Percentiles rank a stretch among this genome's conserved stretches.
These are phyloP conservation scores for Saksenaea vasiformis DNA, from an alignment of 371 early-diverging fungal species.

Conservation along the genomic window DNA sequence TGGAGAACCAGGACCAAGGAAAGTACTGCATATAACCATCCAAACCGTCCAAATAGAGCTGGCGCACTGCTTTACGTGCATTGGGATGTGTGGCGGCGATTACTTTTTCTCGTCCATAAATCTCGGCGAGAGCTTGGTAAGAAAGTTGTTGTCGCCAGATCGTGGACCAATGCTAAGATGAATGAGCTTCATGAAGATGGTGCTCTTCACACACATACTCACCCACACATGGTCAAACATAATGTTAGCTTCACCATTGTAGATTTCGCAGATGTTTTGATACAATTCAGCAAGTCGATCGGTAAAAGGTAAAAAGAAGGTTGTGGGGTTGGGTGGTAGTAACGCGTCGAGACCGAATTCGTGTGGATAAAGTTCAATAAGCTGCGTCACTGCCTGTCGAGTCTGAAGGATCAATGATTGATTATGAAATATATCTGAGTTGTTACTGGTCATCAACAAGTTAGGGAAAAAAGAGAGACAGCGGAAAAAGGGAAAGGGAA, in stretches of 20 bases:
- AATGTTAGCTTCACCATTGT: constrained; percentile 25
- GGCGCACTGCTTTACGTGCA: constrained; percentile 38
- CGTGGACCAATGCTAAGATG: constrained; percentile 39
- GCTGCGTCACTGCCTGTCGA: constrained; percentile 30
- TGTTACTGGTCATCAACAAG: constrained; percentile 13
- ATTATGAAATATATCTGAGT: constrained; percentile 17
- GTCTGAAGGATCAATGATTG: constrained; percentile 37
- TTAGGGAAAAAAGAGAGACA: not conserved
- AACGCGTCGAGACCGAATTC: constrained; percentile 44
- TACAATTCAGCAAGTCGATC: constrained; percentile 36
- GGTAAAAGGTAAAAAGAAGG: constrained; percentile 17
- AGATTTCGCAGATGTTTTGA: constrained; percentile 39
- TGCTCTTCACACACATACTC: constrained; percentile 4
- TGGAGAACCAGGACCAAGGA: constrained; percentile 50
- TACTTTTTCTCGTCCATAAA: constrained; percentile 38
- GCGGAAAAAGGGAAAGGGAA: not conserved
- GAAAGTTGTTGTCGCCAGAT: constrained; percentile 50
- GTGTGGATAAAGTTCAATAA: constrained; percentile 36
- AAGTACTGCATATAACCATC: constrained; percentile 52
- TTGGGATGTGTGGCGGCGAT: constrained; percentile 32
- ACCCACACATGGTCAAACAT: constrained; percentile 51
- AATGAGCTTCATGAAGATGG: not conserved
- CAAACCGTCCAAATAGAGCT: constrained; percentile 35
- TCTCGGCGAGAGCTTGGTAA: constrained; percentile 27
- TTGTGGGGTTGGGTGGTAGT: constrained; percentile 21